Percentiles rank a stretch among this genome's conserved stretches.
Evolutionary conservation across 2,329 filamentous ascomycete species (phyloP).

Genomic region (Fusarium veterinarium): DNA sequence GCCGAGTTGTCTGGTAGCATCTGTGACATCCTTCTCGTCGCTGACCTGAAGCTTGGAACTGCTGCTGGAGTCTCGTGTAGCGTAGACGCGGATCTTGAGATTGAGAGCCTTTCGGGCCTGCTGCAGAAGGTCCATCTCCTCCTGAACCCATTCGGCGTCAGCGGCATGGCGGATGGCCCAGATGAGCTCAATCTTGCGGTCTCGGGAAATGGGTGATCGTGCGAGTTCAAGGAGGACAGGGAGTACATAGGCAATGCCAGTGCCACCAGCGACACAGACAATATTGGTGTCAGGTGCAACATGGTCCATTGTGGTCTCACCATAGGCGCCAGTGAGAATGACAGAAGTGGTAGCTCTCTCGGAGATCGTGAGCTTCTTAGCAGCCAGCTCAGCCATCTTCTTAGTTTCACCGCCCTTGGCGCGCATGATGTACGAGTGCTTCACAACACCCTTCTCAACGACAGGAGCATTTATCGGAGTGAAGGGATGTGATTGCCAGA

Average conservation of each 20-base stretch:
- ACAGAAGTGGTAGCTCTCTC: slow-evolving; percentile 60
- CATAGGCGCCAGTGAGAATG: slow-evolving; percentile 73
- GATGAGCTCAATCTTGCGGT: slow-evolving; percentile 68
- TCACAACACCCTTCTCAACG: slow-evolving; percentile 53
- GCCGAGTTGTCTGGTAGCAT: slow-evolving; percentile 24
- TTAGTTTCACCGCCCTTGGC: slow-evolving; percentile 70
- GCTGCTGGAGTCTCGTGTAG: slow-evolving; percentile 62
- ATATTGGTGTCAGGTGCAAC: slow-evolving; percentile 55
- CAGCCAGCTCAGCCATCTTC: slow-evolving; percentile 61
- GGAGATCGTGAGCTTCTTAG: slow-evolving; percentile 49
- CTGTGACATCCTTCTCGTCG: slow-evolving; percentile 31
- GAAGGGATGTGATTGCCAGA: slow-evolving; percentile 81
- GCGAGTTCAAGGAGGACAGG: slow-evolving; percentile 51
- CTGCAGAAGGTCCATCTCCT: slow-evolving; percentile 65
- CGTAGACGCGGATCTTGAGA: slow-evolving; percentile 67
- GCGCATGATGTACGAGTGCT: slow-evolving; percentile 68
- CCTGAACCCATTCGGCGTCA: slow-evolving; percentile 68
- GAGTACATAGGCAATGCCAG: slow-evolving; percentile 55
- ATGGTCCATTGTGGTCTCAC: slow-evolving; percentile 59
- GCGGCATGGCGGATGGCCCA: slow-evolving; percentile 69
- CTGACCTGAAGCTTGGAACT: slow-evolving; percentile 38
- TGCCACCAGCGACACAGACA: slow-evolving; percentile 55
- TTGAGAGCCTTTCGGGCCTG: slow-evolving; percentile 51
- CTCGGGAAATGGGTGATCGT: slow-evolving; percentile 56
- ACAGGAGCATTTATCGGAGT: slow-evolving; percentile 69